Conservation (phyloP, 371 early-diverging fungal species). For the Mucor mucedo region DNA sequence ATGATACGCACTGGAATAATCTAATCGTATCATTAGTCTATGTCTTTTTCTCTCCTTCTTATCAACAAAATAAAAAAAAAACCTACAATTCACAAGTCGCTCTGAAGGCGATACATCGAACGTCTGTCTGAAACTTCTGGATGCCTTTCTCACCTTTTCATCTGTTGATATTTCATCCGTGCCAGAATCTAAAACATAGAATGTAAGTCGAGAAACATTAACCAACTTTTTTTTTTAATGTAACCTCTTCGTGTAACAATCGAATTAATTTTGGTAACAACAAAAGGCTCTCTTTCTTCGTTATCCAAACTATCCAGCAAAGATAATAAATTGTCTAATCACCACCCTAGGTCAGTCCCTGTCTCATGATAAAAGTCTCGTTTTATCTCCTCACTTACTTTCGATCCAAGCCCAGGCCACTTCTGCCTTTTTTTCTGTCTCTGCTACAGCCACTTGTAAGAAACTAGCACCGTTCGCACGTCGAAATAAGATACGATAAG, state of each 20-base stretch:
- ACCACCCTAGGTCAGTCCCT: not conserved
- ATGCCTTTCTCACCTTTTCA: conserved; percentile 86
- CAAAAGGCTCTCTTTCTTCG: conserved; percentile 82
- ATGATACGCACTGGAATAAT: conserved; percentile 92
- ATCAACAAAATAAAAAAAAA: not conserved
- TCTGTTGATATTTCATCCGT: conserved; percentile 84
- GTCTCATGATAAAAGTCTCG: not conserved
- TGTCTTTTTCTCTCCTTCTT: not conserved
- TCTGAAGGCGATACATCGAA: conserved; percentile 85
- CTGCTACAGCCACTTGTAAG: conserved; percentile 74
- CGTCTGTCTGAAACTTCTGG: conserved; percentile 89
- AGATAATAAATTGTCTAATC: conserved; percentile 69
- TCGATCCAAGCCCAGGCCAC: conserved; percentile 91
- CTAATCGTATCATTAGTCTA: conserved; percentile 37
- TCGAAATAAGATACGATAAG: conserved; percentile 85
- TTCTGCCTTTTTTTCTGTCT: conserved; percentile 81
- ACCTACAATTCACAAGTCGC: conserved; percentile 85
- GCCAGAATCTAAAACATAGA: conserved; percentile 56
- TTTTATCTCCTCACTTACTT: conserved; percentile 45
- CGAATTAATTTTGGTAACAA: conserved; percentile 88
- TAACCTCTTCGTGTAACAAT: conserved; percentile 83
- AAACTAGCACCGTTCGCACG: conserved; percentile 50
- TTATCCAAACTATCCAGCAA: conserved; percentile 75
- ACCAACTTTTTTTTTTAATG: conserved; percentile 13
- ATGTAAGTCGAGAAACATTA: not conserved